phyloP scores from a whole-genome alignment of 2,329 filamentous ascomycete species.

The Colletotrichum scovillei region DNA sequence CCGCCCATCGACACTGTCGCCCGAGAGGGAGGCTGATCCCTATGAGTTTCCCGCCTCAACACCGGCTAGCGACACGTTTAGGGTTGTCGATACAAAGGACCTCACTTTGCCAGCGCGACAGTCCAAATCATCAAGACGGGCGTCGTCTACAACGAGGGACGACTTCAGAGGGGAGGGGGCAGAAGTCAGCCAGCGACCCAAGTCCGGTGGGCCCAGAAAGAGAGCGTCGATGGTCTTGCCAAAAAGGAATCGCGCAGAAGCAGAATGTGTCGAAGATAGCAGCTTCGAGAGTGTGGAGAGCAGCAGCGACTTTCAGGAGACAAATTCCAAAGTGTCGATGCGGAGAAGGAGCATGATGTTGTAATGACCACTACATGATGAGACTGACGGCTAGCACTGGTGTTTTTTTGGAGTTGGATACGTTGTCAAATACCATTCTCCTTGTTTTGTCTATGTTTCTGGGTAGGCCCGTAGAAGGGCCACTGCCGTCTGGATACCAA shows the following conservation, averaged over 20 bases:
- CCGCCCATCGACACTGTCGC: not conserved
- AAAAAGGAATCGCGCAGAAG: slow-evolving; percentile 45
- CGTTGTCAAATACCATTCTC: slow-evolving; percentile 28
- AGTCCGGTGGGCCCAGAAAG: slow-evolving; percentile 46
- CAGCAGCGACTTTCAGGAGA: slow-evolving; percentile 18
- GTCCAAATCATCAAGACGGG: slow-evolving; percentile 49
- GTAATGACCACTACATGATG: slow-evolving; percentile 47
- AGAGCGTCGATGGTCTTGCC: slow-evolving; percentile 55
- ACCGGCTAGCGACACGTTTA: slow-evolving; percentile 43
- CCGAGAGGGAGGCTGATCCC: slow-evolving; percentile 51
- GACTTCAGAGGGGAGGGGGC: slow-evolving; percentile 45
- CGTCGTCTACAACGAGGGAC: slow-evolving; percentile 51
- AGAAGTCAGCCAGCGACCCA: slow-evolving; percentile 41
- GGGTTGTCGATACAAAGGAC: slow-evolving; percentile 41
- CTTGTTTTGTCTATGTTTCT: slow-evolving; percentile 25
- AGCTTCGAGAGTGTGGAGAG: slow-evolving; percentile 39
- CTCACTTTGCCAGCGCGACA: slow-evolving; percentile 44
- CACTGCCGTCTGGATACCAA: slow-evolving; percentile 24
- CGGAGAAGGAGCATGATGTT: slow-evolving; percentile 71
- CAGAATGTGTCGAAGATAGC: slow-evolving; percentile 44
- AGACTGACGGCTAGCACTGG: slow-evolving; percentile 24
- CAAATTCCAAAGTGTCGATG: slow-evolving; percentile 46
- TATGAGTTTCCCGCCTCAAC: slow-evolving; percentile 67
- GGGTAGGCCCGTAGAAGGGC: slow-evolving; percentile 2
- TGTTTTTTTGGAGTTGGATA: slow-evolving; percentile 35